A percentile compares a stretch with the other conserved stretches of the same genome.
These are phyloP conservation scores for Fusarium dimerum DNA, from an alignment of 2,329 filamentous ascomycete genomes.

Conservation along the genomic window DNA sequence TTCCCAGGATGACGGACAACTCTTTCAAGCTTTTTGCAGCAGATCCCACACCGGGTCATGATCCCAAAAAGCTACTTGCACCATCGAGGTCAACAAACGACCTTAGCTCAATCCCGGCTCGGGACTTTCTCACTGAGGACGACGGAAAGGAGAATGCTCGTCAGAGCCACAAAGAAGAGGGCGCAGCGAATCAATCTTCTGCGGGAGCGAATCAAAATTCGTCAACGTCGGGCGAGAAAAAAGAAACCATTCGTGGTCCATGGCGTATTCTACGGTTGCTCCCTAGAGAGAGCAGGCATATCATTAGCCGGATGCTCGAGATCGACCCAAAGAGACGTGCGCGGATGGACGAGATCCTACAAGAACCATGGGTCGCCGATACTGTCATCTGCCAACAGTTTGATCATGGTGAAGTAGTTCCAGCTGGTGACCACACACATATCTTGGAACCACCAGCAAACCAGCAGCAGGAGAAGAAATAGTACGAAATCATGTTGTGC, in stretches of 20 bases:
- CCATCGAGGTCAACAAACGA: slow-evolving; percentile 49
- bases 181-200: slow-evolving; percentile 9
- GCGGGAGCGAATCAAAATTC: slow-evolving; percentile 15
- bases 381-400: slow-evolving; percentile 83
- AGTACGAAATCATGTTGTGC: slow-evolving; percentile 1
- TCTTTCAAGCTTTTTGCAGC: slow-evolving; percentile 93
- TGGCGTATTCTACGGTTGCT: slow-evolving; percentile 87
- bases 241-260: slow-evolving; percentile 85
- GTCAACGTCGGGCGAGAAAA: slow-evolving; percentile 49
- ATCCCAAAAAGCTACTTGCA: slow-evolving; percentile 54
- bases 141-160: slow-evolving; percentile 26
- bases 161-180: slow-evolving; percentile 20
- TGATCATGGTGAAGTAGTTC: slow-evolving; percentile 67
- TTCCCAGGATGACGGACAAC: slow-evolving; percentile 87
- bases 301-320: slow-evolving; percentile 91
- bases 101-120: slow-evolving; percentile 38
- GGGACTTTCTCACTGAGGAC: slow-evolving; percentile 42
- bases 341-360: slow-evolving; percentile 80
- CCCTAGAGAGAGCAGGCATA: slow-evolving; percentile 84
- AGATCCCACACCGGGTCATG: slow-evolving; percentile 74
- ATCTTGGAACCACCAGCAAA: slow-evolving; percentile 73
- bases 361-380: slow-evolving; percentile 87
- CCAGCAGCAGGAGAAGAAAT: slow-evolving; percentile 34
- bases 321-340: slow-evolving; percentile 82
- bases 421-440: slow-evolving; percentile 78